Percentiles rank a stretch among this genome's conserved stretches.
These are phyloP conservation scores for Alternaria panax DNA, from an alignment of 2,329 filamentous ascomycete genomes.

Conservation along the genomic window DNA sequence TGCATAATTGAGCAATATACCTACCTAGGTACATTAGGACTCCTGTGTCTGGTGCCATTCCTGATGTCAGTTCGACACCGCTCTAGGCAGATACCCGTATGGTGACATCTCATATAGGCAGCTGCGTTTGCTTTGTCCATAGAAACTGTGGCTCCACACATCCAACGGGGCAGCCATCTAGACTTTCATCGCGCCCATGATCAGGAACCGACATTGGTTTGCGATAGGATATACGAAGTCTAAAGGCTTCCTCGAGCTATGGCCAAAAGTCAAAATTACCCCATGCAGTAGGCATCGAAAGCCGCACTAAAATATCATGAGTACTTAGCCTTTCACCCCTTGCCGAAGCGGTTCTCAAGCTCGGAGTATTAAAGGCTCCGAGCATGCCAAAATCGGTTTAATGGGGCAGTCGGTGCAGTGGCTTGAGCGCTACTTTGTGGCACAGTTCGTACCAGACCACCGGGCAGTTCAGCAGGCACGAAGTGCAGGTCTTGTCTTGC, in stretches of 20 bases:
- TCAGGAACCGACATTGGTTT: not conserved
- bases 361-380: not conserved
- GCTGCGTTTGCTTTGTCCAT: not conserved
- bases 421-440: not conserved
- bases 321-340: slow-evolving; percentile 9
- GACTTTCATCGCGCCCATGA: not conserved
- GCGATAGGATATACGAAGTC: not conserved
- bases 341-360: not conserved
- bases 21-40: not conserved
- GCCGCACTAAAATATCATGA: slow-evolving; percentile 23
- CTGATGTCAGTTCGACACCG: not conserved
- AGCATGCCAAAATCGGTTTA: slow-evolving; percentile 3
- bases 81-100: slow-evolving; percentile 2
- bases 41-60: not conserved
- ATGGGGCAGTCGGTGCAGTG: slow-evolving; percentile 1
- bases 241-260: not conserved
- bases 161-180: not conserved
- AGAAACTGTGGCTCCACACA: not conserved
- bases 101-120: not conserved
- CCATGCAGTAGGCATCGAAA: slow-evolving; percentile 17
- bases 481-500: not conserved
- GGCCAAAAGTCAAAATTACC: slow-evolving; percentile 4
- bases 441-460: not conserved
- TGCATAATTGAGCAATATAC: not conserved
- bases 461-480: not conserved